Evolutionary conservation across 1,284 basidiomycete genomes (phyloP).

Genomic region (Caloboletus inedulis): DNA sequence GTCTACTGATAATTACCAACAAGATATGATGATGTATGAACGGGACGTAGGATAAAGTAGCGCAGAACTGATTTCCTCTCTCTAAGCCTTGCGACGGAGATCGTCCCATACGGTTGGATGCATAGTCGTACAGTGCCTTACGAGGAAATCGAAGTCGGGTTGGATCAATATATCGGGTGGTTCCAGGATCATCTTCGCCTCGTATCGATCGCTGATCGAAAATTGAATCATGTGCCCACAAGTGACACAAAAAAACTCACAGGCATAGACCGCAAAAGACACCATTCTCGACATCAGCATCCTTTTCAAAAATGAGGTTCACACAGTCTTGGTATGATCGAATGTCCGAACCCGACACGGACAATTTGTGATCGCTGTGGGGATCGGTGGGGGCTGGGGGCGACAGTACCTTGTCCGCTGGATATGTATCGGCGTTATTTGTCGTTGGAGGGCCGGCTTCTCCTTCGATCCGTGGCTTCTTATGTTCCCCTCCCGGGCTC

Average conservation of each 20-base stretch:
- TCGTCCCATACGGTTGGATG: constrained; percentile 31
- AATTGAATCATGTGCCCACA: neutral
- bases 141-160: constrained; percentile 31
- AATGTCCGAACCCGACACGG: constrained; percentile 5
- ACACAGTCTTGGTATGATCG: constrained; percentile 42
- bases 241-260: constrained; percentile 36
- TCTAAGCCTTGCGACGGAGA: constrained; percentile 21
- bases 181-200: constrained; percentile 28
- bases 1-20: constrained; percentile 18
- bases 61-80: neutral
- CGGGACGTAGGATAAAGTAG: constrained; percentile 12
- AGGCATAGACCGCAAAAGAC: constrained; percentile 49
- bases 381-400: neutral
- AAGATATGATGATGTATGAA: constrained; percentile 17
- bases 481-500: constrained; percentile 12
- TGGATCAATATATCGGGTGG: constrained; percentile 33
- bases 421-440: neutral
- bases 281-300: constrained; percentile 36
- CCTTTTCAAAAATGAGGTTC: constrained; percentile 43
- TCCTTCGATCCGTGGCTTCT: constrained; percentile 23
- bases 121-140: constrained; percentile 30
- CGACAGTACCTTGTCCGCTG: neutral
- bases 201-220: constrained; percentile 32
- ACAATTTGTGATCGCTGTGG: constrained; percentile 1
- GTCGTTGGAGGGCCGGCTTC: neutral